These are phyloP conservation scores for Candida koratica DNA, from an alignment of 805 yeast genomes.

Conservation along the genomic window DNA sequence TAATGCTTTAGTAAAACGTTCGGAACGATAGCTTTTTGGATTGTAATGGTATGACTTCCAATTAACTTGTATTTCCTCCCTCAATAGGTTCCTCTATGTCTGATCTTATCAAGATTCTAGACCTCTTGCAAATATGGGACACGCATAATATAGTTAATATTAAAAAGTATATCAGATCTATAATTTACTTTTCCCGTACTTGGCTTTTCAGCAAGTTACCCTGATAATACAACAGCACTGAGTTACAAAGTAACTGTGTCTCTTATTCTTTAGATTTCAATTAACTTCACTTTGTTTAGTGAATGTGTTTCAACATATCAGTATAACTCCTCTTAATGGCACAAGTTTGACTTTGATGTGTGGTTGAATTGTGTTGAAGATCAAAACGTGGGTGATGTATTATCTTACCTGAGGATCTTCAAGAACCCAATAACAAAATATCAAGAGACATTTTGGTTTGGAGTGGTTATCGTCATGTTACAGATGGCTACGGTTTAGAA, in stretches of 20 bases:
- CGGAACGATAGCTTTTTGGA: no score
- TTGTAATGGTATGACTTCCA: no score
- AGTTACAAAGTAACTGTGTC: background rate
- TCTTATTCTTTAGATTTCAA: background rate
- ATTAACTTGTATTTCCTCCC: no score
- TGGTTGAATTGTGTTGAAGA: background rate
- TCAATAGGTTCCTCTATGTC: no score
- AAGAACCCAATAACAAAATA: background rate
- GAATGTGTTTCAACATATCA: background rate
- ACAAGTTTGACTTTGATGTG: background rate
- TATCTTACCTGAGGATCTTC: background rate
- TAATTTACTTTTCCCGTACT: background rate
- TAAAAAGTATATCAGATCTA: no score
- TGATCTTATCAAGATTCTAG: no score
- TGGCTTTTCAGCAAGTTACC: background rate
- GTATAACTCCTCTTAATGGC: background rate
- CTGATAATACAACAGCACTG: background rate
- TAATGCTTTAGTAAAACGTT: no score
- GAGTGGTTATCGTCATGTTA: background rate
- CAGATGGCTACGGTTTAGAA: no score
- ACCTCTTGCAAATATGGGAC: no score
- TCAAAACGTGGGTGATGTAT: background rate
- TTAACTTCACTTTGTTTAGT: background rate
- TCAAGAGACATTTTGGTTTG: background rate
- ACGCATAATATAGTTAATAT: no score